These are phyloP conservation scores for Pichia phayaonensis DNA, from an alignment of 805 yeast genomes.

Conservation along the genomic window DNA sequence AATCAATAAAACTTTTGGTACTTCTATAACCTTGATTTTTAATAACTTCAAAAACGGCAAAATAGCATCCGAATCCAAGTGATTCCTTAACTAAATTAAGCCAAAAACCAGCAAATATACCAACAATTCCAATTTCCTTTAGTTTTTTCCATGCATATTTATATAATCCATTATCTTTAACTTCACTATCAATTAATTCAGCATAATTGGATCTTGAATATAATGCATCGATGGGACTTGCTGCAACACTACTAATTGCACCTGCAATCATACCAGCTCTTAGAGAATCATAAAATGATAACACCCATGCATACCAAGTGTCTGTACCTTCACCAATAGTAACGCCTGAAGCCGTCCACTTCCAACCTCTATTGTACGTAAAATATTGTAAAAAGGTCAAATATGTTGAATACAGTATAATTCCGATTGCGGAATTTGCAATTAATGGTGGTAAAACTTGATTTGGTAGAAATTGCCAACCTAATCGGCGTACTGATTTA, in stretches of 20 bases:
- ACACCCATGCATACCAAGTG: slow-evolving; percentile 8
- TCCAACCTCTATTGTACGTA: slow-evolving; percentile 17
- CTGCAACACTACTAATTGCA: slow-evolving; percentile 77
- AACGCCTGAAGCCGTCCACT: slow-evolving; percentile 6
- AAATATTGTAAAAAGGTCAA: slow-evolving; percentile 43
- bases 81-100: slow-evolving; percentile 71
- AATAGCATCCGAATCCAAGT: slow-evolving; percentile 79
- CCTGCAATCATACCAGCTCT: slow-evolving; percentile 85
- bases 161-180: slow-evolving; percentile 58
- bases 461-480: slow-evolving; percentile 83
- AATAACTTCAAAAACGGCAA: slow-evolving; percentile 70
- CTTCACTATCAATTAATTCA: slow-evolving; percentile 54
- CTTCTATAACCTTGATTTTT: slow-evolving; percentile 57
- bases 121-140: slow-evolving; percentile 65
- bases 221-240: slow-evolving; percentile 91
- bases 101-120: slow-evolving; percentile 88
- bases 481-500: slow-evolving; percentile 56
- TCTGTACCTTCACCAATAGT: slow-evolving; percentile 9
- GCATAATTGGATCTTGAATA: slow-evolving; percentile 72
- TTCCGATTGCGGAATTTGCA: slow-evolving; percentile 85
- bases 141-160: slow-evolving; percentile 62
- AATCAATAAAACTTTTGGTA: slow-evolving; percentile 38
- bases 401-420: slow-evolving; percentile 78
- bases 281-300: slow-evolving; percentile 45
- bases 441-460: slow-evolving; percentile 80